Base-by-base conservation (phyloP, 345 rosid species). In the Eucalyptus rudis region DNA sequence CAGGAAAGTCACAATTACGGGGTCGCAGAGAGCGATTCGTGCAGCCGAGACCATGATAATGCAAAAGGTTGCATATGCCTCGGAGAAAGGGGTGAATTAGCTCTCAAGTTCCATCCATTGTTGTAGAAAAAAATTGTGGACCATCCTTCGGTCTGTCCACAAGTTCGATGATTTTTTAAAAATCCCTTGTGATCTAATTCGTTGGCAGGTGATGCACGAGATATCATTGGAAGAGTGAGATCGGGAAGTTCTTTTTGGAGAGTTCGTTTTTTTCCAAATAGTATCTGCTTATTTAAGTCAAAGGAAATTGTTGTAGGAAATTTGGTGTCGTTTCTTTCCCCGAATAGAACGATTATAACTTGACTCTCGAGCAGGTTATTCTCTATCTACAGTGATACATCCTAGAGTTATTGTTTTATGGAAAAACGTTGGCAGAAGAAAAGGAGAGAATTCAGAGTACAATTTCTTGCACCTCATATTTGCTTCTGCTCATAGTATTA, bases 1-100 rank as follows among this genome's bases (percentile, higher is more conserved):
- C 89, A 98, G 99, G 98, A 98, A 97, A 92, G 98, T 97, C 90
- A 97, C 96, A 20, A 98, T 98, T 92, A 96, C 95, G 7, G 99
- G 99, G 62, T 92, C 99, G 51, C 97, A 96, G 88, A 94, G 99
- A 92, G 97, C 99, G 49, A 92, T 97, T 86, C 95, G 92, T 50
- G 93, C 95, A 89, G 99, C 99, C 11, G 99, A 98, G 92, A 90
- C 95, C 86, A 95, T 98, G 99, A 98, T 98, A 90, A 93, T 92
- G 95, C 96, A 96, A 94, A 98, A 97, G 94, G 99, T 98, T 89
- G 93, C 97, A 40, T 93, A 95, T 87, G 98, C 99, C 83, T 91
- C 96, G 6, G 99, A 98, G 95, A 95, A 96, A 86, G 68, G 66
- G 24, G 56, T 49, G 29, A 31, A 66, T 71, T 71, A 87, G 45